Percentiles rank a stretch among this genome's conserved stretches.
phyloP scores from a whole-genome alignment of 1,284 basidiomycete genomes.

The Cryptococcus depauperatus region DNA sequence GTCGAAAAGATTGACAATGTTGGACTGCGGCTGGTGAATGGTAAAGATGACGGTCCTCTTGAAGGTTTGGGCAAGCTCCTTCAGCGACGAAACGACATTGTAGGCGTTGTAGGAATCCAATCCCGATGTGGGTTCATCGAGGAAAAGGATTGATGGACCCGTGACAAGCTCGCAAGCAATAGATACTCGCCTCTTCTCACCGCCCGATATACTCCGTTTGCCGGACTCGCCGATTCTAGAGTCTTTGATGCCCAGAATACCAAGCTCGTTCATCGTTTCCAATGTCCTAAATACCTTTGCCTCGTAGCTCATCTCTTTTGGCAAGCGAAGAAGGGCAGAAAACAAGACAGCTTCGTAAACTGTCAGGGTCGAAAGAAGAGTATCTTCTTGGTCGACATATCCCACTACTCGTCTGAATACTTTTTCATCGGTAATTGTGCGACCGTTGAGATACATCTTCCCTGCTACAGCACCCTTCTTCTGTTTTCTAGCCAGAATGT shows the following conservation, averaged over 20 bases:
- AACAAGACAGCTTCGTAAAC: slow-evolving; percentile 96
- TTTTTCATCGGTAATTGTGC: slow-evolving; percentile 57
- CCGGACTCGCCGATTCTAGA: slow-evolving; percentile 76
- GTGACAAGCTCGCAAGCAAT: slow-evolving; percentile 99
- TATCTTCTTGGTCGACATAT: slow-evolving; percentile 97
- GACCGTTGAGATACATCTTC: slow-evolving; percentile 75
- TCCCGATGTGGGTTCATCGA: slow-evolving; percentile 93
- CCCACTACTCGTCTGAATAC: slow-evolving; percentile 81
- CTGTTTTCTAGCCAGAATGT: slow-evolving; percentile 82
- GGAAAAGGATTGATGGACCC: slow-evolving; percentile 85
- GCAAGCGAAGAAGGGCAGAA: slow-evolving; percentile 79
- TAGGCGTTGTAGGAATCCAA: slow-evolving; percentile 91
- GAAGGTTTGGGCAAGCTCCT: slow-evolving; percentile 75
- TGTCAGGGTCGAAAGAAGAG: slow-evolving; percentile 88
- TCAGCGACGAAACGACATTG: slow-evolving; percentile 85
- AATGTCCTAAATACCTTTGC: slow-evolving; percentile 90
- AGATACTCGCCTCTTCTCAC: slow-evolving; percentile 88
- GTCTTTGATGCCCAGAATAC: slow-evolving; percentile 84
- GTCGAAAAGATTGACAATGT: slow-evolving; percentile 93
- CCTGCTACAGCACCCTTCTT: slow-evolving; percentile 75
- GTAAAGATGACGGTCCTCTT: slow-evolving; percentile 96
- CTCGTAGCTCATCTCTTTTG: slow-evolving; percentile 85
- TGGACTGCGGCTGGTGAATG: slow-evolving; percentile 96
- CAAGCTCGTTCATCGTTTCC: slow-evolving; percentile 93
- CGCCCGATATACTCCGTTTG: slow-evolving; percentile 80